Evolutionary conservation across 495 filamentous ascomycete genomes (phyloP).

Genomic region (Lepidopterella palustris): DNA sequence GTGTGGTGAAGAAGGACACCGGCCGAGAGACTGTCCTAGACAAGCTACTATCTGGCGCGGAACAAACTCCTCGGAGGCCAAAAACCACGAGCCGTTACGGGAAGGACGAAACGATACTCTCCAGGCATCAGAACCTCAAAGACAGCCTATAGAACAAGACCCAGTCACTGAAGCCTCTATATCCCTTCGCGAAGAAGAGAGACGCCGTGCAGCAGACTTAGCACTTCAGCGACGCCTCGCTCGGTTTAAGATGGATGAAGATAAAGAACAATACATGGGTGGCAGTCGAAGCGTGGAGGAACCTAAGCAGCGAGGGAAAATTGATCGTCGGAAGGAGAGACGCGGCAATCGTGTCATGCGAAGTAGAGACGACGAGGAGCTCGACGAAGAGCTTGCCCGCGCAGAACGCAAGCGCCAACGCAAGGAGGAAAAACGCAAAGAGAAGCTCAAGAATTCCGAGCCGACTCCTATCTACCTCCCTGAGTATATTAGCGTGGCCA

Average conservation of each 20-base stretch:
- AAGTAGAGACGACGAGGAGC: conserved; percentile 19
- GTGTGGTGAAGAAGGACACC: conserved; percentile 21
- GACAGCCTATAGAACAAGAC: not conserved
- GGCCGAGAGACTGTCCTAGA: conserved; percentile 10
- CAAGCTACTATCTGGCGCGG: not conserved
- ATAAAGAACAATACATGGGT: not conserved
- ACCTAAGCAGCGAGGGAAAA: not conserved
- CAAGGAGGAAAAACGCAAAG: conserved; percentile 44
- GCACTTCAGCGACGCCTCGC: not conserved
- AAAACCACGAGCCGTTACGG: not conserved
- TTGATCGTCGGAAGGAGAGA: not conserved
- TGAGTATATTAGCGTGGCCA: conserved; percentile 81
- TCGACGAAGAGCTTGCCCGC: conserved; percentile 7
- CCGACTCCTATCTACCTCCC: conserved; percentile 70
- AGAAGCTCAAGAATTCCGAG: conserved; percentile 29
- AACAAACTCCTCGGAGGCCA: not conserved
- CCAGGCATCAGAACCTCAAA: not conserved
- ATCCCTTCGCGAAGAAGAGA: conserved; percentile 11
- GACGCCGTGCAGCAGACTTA: not conserved
- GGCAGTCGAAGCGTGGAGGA: not conserved
- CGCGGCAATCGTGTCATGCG: conserved; percentile 5
- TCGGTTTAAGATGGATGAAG: not conserved
- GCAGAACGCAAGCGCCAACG: conserved; percentile 40
- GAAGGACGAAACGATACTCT: not conserved
- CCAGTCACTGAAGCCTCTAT: not conserved